These are phyloP conservation scores for Polyporus arcularius DNA, from an alignment of 768 basidiomycete genomes.

Conservation along the genomic window DNA sequence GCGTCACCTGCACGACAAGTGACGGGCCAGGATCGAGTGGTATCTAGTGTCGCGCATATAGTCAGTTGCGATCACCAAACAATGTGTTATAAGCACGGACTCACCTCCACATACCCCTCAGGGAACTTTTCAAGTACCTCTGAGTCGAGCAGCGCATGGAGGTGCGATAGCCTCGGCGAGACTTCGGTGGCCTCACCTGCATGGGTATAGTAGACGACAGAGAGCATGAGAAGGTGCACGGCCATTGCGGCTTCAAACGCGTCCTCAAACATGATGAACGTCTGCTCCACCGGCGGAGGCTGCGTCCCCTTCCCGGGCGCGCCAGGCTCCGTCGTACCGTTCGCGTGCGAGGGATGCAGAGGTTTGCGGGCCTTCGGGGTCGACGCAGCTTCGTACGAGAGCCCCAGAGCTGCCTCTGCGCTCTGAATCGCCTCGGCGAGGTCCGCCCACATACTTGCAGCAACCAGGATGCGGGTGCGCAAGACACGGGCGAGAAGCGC, in stretches of 20 bases:
- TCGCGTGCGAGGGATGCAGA: slow-evolving; percentile 3
- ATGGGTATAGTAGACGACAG: slow-evolving; percentile 64
- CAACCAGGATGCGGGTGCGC: slow-evolving; percentile 56
- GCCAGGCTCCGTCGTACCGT: not conserved
- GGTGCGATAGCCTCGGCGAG: slow-evolving; percentile 50
- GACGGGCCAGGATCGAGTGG: slow-evolving; percentile 40
- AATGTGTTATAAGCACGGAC: not conserved
- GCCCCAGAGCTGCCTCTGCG: slow-evolving; percentile 52
- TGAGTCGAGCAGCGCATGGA: slow-evolving; percentile 71
- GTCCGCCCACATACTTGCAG: slow-evolving; percentile 54
- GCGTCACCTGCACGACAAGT: slow-evolving; percentile 60
- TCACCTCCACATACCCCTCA: slow-evolving; percentile 42
- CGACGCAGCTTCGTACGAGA: slow-evolving; percentile 33
- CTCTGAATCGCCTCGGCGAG: slow-evolving; percentile 48
- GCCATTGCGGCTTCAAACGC: slow-evolving; percentile 42
- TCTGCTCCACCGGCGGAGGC: slow-evolving; percentile 11
- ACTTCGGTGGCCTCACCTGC: slow-evolving; percentile 49
- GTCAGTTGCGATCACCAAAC: not conserved
- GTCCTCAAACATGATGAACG: slow-evolving; percentile 34
- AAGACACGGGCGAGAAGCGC: slow-evolving; percentile 54
- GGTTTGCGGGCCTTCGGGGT: slow-evolving; percentile 24
- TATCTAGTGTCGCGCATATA: slow-evolving; percentile 25
- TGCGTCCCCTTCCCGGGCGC: not conserved
- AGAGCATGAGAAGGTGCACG: slow-evolving; percentile 63
- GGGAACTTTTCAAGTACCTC: slow-evolving; percentile 45